A percentile compares a stretch with the other conserved stretches of the same genome.
Evolutionary conservation across 352 stramenopile species (phyloP).

Genomic region (Halophytophthora polymorphica): DNA sequence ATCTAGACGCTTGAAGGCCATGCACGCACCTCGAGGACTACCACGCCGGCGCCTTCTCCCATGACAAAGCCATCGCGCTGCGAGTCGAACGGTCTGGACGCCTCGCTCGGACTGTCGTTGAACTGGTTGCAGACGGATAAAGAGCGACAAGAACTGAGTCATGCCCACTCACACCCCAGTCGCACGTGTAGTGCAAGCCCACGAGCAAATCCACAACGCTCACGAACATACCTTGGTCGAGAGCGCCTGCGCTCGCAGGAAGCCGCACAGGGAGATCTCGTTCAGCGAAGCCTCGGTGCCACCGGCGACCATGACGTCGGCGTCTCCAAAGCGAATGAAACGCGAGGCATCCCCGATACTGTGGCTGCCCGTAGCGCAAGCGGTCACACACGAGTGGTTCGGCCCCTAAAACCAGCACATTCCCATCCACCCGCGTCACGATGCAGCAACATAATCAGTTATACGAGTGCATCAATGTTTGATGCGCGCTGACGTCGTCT

Average conservation of each 20-base stretch:
- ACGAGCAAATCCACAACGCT: not conserved
- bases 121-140: constrained; percentile 48
- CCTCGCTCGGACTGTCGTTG: constrained; percentile 89
- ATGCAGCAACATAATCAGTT: not conserved
- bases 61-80: constrained; percentile 97
- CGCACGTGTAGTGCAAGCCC: not conserved
- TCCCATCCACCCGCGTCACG: not conserved
- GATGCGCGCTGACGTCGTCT: not conserved
- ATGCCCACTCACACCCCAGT: not conserved
- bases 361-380: constrained; percentile 96
- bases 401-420: constrained; percentile 64
- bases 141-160: not conserved
- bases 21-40: constrained; percentile 49
- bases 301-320: constrained; percentile 95
- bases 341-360: constrained; percentile 95
- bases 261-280: constrained; percentile 92
- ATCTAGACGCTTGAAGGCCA: not conserved
- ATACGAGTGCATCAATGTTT: not conserved
- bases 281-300: constrained; percentile 95
- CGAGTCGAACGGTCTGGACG: constrained; percentile 95
- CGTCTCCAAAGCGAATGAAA: constrained; percentile 83
- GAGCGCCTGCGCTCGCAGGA: constrained; percentile 94
- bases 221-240: constrained; percentile 80
- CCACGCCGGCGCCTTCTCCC: constrained; percentile 75
- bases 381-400: constrained; percentile 96